A percentile compares a stretch with the other conserved stretches of the same genome.
Evolutionary conservation across 345 rosid genomes (phyloP).

Genomic region (Euclidium syriacum): DNA sequence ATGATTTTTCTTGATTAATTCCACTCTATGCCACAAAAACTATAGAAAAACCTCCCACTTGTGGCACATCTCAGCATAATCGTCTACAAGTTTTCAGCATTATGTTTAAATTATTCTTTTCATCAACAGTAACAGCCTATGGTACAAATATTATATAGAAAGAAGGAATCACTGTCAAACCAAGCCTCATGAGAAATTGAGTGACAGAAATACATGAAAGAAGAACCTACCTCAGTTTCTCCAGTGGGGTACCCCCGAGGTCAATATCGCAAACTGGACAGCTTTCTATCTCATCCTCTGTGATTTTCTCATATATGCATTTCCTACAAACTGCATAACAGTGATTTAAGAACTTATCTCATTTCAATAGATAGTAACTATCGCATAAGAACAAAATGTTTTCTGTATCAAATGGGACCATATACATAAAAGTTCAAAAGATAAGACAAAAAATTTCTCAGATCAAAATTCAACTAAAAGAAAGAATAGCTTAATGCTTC

Average conservation of each 20-base stretch:
- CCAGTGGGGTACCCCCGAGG: constrained; percentile 77
- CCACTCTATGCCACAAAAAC: background rate
- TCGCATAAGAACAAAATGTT: background rate
- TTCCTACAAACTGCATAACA: constrained; percentile 74
- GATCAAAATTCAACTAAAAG: background rate
- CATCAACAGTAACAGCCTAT: background rate
- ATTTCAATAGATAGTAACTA: background rate
- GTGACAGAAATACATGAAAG: background rate
- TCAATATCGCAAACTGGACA: constrained; percentile 82
- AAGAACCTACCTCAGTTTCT: constrained; percentile 68
- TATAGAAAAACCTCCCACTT: background rate
- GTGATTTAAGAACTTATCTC: constrained; percentile 1
- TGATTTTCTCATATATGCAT: constrained; percentile 72
- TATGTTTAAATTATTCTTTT: background rate
- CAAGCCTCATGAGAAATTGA: background rate
- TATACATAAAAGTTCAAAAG: background rate
- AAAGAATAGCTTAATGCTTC: background rate
- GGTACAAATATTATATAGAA: background rate
- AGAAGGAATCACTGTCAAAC: background rate
- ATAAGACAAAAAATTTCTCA: background rate
- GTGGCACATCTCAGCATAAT: constrained; percentile 4
- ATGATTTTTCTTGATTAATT: background rate
- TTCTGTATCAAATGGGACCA: background rate
- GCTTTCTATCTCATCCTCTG: constrained; percentile 64
- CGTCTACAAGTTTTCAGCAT: background rate